Conservation (phyloP, 306 rosid species). For the Sechiopsis laciniata region DNA sequence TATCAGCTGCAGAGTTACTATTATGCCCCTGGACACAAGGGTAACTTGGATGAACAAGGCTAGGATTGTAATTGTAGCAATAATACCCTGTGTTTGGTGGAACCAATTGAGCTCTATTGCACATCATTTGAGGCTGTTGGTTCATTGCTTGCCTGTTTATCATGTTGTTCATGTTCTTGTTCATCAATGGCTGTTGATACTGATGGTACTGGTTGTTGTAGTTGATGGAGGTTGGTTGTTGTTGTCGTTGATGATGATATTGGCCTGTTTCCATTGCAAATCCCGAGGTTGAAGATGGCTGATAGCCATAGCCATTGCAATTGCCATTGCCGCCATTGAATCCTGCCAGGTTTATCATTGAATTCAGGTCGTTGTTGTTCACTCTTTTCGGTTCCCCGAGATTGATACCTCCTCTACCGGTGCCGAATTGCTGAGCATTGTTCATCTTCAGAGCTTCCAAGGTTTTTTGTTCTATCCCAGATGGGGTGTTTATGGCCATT, state of each 20-base stretch:
- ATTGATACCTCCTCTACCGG: conserved; percentile 27
- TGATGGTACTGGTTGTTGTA: no score
- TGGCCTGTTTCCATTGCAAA: conserved; percentile 39
- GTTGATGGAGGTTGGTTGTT: no score
- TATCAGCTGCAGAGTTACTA: conserved; percentile 52
- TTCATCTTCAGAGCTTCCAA: conserved; percentile 57
- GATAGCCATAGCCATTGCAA: background rate
- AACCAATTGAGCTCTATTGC: conserved; percentile 55
- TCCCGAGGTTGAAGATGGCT: conserved; percentile 8
- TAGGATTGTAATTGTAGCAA: conserved; percentile 37
- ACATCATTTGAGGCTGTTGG: conserved; percentile 76
- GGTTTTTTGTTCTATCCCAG: conserved; percentile 52
- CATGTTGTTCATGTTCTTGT: conserved; percentile 37
- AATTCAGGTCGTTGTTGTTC: conserved; percentile 39
- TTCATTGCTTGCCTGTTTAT: conserved; percentile 49
- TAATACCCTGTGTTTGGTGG: conserved; percentile 77
- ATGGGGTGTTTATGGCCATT: conserved; percentile 35
- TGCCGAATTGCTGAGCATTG: conserved; percentile 28
- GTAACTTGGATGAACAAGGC: conserved; percentile 27
- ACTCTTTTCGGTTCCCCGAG: conserved; percentile 43
- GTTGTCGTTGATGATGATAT: conserved; percentile 26
- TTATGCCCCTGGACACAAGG: conserved; percentile 26
- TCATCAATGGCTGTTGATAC: conserved; percentile 41
- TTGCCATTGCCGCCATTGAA: conserved; percentile 41
- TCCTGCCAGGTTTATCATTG: conserved; percentile 74